Evolutionary conservation across 306 rosid species (phyloP).

Genomic region (Gynostemma pentaphyllum): DNA sequence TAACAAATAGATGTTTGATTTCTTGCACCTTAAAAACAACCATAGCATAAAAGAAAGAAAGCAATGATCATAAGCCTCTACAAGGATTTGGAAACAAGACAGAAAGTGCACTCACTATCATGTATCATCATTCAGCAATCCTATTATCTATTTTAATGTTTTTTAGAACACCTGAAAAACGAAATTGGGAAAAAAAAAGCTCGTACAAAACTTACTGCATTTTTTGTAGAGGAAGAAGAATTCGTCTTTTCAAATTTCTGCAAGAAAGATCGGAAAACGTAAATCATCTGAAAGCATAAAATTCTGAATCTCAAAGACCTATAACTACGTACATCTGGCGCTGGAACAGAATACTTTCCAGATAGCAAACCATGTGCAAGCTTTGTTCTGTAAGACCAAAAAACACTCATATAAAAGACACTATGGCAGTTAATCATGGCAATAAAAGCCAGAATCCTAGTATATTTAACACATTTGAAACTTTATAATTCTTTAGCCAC

Average conservation of each 20-base stretch:
- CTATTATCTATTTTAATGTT: not conserved
- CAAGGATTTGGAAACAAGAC: not conserved
- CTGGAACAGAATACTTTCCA: conserved; percentile 14
- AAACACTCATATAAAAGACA: not conserved
- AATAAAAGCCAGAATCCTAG: too few relatives aligned
- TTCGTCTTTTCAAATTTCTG: conserved; percentile 49
- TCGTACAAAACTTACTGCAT: conserved; percentile 38
- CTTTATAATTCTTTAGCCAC: too few relatives aligned
- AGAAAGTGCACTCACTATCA: not conserved
- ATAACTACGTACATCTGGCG: not conserved
- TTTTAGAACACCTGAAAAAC: not conserved
- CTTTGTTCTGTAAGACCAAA: conserved; percentile 12
- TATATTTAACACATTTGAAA: too few relatives aligned
- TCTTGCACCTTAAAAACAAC: not conserved
- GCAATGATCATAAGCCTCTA: not conserved
- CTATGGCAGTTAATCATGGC: not conserved
- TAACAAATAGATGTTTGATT: not conserved
- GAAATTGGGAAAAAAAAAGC: not conserved
- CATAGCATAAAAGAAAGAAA: not conserved
- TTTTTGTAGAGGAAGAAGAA: conserved; percentile 27
- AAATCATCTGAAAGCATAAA: not conserved
- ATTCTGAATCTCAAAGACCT: not conserved
- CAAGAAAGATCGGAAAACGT: conserved; percentile 13
- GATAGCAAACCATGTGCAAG: conserved; percentile 20
- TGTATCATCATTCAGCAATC: not conserved